These are phyloP conservation scores for Phaseolus lunatus DNA, from an alignment of 306 rosid genomes.

Conservation along the genomic window DNA sequence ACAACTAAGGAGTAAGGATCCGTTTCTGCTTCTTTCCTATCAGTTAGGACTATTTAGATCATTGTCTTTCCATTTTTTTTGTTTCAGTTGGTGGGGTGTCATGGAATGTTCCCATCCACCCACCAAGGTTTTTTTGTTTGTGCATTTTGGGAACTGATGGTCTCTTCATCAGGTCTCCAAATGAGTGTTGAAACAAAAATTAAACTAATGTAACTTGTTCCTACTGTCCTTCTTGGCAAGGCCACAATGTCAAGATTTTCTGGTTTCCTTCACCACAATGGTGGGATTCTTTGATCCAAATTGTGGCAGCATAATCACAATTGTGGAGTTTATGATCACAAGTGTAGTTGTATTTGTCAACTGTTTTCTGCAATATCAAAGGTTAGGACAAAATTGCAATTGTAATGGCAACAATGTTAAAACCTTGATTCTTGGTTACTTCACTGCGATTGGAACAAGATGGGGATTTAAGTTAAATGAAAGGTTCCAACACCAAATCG, in stretches of 20 bases:
- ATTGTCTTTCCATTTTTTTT: not conserved
- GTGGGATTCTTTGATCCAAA: not conserved
- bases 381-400: not conserved
- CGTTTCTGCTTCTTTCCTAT: constrained; percentile 7
- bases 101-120: constrained; percentile 11
- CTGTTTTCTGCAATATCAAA: not conserved
- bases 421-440: not conserved
- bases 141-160: constrained; percentile 4
- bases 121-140: not conserved
- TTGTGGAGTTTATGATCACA: not conserved
- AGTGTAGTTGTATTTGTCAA: not conserved
- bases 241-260: not conserved
- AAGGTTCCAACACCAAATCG: not conserved
- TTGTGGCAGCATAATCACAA: not conserved
- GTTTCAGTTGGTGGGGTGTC: constrained; percentile 15
- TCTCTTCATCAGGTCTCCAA: constrained; percentile 14
- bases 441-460: not conserved
- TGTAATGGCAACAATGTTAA: not conserved
- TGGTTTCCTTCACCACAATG: not conserved
- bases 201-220: constrained; percentile 16
- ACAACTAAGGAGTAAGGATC: not conserved
- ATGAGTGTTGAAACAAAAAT: not conserved
- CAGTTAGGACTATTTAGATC: not conserved
- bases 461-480: not conserved
- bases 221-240: not conserved